Conservation (phyloP, 2,329 filamentous ascomycete genomes). For the Sarocladium kiliense region DNA sequence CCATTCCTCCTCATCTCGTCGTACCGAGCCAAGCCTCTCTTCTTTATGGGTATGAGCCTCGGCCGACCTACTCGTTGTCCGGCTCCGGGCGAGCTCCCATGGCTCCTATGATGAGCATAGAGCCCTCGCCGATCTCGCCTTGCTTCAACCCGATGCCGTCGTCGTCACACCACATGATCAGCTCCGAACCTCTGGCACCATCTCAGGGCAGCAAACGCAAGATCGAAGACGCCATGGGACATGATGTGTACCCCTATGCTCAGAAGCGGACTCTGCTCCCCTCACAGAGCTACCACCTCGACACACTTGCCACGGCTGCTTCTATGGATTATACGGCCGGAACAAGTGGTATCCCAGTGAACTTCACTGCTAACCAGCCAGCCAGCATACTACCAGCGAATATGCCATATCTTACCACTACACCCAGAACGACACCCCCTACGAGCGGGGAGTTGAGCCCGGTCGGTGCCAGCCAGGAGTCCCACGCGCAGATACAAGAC, state of each 20-base stretch:
- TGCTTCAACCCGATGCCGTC: neutral
- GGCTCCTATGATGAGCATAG: neutral
- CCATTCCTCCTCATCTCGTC: neutral
- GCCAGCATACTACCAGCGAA: neutral
- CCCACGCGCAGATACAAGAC: too few relatives aligned
- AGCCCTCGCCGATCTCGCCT: neutral
- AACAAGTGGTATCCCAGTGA: too few relatives aligned
- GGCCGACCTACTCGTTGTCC: neutral
- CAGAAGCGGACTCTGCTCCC: neutral
- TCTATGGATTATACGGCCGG: neutral
- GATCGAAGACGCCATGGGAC: neutral
- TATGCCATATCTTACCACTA: neutral
- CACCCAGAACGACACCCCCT: too few relatives aligned
- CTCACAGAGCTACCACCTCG: neutral
- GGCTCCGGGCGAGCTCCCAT: neutral
- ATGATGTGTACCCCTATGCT: too few relatives aligned
- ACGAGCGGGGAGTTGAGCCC: too few relatives aligned
- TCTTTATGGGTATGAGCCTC: neutral
- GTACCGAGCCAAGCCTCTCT: neutral
- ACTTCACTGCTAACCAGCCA: neutral
- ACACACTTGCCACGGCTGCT: neutral
- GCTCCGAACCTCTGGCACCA: neutral
- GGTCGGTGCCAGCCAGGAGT: too few relatives aligned
- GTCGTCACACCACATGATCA: neutral
- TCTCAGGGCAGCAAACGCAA: neutral